Conservation (phyloP, 371 early-diverging fungal genomes). For the Syncephalastrum sp. region DNA sequence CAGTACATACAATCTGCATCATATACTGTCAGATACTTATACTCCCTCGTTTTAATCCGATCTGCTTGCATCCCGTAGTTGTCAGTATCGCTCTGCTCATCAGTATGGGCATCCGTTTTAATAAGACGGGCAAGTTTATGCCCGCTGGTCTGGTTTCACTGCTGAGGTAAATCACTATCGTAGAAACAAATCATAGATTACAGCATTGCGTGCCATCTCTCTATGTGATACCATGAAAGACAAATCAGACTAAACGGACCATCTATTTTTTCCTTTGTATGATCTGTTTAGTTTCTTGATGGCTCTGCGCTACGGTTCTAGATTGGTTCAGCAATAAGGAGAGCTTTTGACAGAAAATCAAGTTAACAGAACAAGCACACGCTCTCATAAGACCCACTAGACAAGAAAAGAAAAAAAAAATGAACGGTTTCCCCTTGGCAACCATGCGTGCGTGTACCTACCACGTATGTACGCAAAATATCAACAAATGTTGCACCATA, state of each 20-base stretch:
- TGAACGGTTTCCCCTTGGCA: too few species aligned
- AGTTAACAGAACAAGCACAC: too few species aligned
- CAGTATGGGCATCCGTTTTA: constrained; percentile 60
- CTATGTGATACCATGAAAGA: background rate
- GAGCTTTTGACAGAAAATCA: too few species aligned
- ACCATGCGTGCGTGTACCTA: too few species aligned
- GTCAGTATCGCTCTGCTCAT: constrained; percentile 46
- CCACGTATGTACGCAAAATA: too few species aligned
- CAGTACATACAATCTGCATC: background rate
- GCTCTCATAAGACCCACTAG: too few species aligned
- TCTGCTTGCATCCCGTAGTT: constrained; percentile 13
- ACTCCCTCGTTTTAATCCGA: background rate
- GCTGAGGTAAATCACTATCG: constrained; percentile 34
- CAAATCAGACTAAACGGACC: background rate
- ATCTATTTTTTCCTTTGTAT: background rate
- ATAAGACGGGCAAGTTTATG: constrained; percentile 59
- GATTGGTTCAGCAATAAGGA: constrained; percentile 13
- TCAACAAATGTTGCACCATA: too few species aligned
- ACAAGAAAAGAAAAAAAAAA: too few species aligned
- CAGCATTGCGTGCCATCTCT: too few species aligned
- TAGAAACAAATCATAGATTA: too few species aligned
- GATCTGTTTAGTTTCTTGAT: constrained; percentile 23
- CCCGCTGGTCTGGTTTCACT: constrained; percentile 58
- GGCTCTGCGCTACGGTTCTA: constrained; percentile 25
- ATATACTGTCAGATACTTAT: background rate